phyloP scores from a whole-genome alignment of 768 basidiomycete genomes.

The Crassisporium funariophilum region DNA sequence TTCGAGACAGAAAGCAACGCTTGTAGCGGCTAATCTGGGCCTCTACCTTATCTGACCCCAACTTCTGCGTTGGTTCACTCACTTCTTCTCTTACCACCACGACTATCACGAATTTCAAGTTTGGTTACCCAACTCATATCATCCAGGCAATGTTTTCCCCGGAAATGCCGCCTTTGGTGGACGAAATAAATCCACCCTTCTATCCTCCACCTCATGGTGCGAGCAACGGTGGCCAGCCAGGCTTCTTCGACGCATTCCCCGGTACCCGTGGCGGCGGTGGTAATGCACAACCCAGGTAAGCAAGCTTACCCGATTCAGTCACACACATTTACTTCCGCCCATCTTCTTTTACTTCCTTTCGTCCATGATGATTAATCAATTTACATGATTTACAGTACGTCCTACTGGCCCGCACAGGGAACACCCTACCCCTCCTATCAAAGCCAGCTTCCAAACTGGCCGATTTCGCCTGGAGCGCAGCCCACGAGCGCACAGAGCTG shows the following conservation, averaged over 20 bases:
- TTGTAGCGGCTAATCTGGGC: too few species aligned
- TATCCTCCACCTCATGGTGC: conserved; percentile 38
- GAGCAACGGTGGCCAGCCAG: conserved; percentile 33
- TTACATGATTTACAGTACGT: neutral
- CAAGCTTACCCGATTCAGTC: neutral
- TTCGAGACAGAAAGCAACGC: too few species aligned
- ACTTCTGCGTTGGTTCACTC: too few species aligned
- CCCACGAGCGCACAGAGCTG: conserved; percentile 7
- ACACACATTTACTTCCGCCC: neutral
- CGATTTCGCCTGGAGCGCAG: conserved; percentile 3
- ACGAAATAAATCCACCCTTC: conserved; percentile 25
- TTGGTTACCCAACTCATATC: too few species aligned
- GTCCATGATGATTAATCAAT: too few species aligned
- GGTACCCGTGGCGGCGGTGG: conserved; percentile 8
- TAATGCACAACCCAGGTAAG: conserved; percentile 12
- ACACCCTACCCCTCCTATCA: neutral
- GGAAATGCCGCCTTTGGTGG: conserved; percentile 26
- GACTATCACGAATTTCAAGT: too few species aligned
- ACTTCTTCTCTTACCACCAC: too few species aligned
- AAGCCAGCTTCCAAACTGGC: conserved; percentile 8
- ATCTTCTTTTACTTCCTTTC: neutral
- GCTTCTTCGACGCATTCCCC: conserved; percentile 19
- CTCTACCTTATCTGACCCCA: too few species aligned
- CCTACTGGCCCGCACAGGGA: neutral
- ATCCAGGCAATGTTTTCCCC: conserved; percentile 9